Conservation (phyloP, 352 stramenopile genomes). For the Peronospora destructor region DNA sequence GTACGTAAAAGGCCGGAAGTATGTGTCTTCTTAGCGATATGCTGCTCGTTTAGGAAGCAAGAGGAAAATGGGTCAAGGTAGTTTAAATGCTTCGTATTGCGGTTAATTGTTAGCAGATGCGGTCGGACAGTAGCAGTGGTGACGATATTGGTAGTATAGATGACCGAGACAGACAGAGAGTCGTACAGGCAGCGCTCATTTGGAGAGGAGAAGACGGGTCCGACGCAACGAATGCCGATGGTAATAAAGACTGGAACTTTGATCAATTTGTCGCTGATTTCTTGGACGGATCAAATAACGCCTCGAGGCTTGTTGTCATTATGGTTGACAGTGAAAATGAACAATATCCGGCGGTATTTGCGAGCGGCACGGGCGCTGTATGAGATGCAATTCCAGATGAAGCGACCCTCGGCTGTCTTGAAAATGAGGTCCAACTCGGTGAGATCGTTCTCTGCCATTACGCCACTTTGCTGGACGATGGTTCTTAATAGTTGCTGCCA, state of each 20-base stretch:
- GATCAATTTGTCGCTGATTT: background rate
- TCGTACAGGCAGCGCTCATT: constrained; percentile 12
- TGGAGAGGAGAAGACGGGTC: constrained; percentile 18
- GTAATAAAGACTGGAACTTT: constrained; percentile 6
- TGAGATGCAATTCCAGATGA: constrained; percentile 69
- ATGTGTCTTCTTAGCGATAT: background rate
- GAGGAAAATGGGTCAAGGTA: background rate
- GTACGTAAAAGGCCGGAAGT: background rate
- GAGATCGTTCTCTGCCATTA: constrained; percentile 1
- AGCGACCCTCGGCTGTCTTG: constrained; percentile 58
- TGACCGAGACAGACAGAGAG: constrained; percentile 9
- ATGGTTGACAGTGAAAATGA: constrained; percentile 42
- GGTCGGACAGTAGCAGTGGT: constrained; percentile 16
- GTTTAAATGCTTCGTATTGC: background rate
- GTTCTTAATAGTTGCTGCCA: constrained; percentile 1
- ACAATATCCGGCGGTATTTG: constrained; percentile 50
- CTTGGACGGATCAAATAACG: background rate
- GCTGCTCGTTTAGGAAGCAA: background rate
- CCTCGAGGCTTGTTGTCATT: background rate
- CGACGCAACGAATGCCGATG: constrained; percentile 18
- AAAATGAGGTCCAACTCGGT: constrained; percentile 67
- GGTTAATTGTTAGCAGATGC: constrained; percentile 14
- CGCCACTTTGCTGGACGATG: background rate
- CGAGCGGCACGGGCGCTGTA: constrained; percentile 56
- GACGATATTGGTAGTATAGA: constrained; percentile 19